Evolutionary conservation across 495 filamentous ascomycete species (phyloP).

Genomic region (Pyrenopolyporus hunteri): DNA sequence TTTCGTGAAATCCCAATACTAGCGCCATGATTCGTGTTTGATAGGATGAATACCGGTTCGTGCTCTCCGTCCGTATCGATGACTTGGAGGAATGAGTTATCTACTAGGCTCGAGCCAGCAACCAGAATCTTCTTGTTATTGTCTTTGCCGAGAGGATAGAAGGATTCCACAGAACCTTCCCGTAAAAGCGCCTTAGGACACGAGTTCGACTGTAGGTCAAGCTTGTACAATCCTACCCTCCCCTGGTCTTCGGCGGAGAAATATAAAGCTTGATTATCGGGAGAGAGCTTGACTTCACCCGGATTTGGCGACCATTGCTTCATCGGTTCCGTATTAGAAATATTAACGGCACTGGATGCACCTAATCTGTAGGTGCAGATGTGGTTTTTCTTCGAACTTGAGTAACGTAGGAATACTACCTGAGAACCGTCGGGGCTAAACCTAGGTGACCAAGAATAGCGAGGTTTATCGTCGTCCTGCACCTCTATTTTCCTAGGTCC

Average conservation of each 20-base stretch:
- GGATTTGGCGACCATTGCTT: slow-evolving; percentile 26
- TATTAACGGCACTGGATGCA: slow-evolving; percentile 25
- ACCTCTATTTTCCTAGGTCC: slow-evolving; percentile 22
- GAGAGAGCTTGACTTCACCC: slow-evolving; percentile 27
- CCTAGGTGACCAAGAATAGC: too few relatives aligned
- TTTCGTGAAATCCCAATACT: slow-evolving; percentile 32
- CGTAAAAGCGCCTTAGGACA: slow-evolving; percentile 22
- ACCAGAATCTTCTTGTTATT: slow-evolving; percentile 27
- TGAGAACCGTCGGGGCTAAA: slow-evolving; percentile 39
- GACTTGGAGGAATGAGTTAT: slow-evolving; percentile 37
- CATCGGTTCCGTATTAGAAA: slow-evolving; percentile 30
- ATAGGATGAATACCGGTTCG: slow-evolving; percentile 21
- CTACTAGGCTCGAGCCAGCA: slow-evolving; percentile 36
- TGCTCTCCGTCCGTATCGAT: slow-evolving; percentile 10
- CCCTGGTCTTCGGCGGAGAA: slow-evolving; percentile 35
- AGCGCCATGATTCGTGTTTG: slow-evolving; percentile 31
- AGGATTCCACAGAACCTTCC: slow-evolving; percentile 20
- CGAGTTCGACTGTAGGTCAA: slow-evolving; percentile 30
- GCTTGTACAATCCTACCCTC: slow-evolving; percentile 28
- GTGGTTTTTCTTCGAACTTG: slow-evolving; percentile 8
- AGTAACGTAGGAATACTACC: slow-evolving; percentile 38
- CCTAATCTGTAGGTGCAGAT: slow-evolving; percentile 25
- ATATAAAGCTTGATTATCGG: slow-evolving; percentile 29
- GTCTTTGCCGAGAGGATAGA: slow-evolving; percentile 20
- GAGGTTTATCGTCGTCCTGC: slow-evolving; percentile 4